Percentiles rank a stretch among this genome's conserved stretches.
These are phyloP conservation scores for Pharus latifolius DNA, from an alignment of 176 grass and related monocot genomes.

Conservation along the genomic window DNA sequence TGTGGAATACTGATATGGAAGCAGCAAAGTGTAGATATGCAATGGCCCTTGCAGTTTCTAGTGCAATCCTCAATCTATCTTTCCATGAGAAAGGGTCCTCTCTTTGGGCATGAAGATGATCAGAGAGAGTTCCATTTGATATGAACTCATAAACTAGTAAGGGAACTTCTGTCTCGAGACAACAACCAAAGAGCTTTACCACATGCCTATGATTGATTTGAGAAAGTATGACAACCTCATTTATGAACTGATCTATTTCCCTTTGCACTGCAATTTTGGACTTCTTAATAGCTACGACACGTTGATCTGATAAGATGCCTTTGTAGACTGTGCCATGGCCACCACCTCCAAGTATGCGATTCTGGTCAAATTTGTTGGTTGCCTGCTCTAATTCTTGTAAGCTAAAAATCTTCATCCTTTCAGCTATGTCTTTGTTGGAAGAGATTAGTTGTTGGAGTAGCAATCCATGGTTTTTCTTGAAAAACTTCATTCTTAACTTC, in stretches of 20 bases:
- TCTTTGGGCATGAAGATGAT: slow-evolving; percentile 13
- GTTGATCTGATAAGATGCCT: slow-evolving; percentile 41
- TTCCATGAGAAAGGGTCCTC: slow-evolving; percentile 22
- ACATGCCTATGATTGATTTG: slow-evolving; percentile 43
- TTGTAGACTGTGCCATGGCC: slow-evolving; percentile 40
- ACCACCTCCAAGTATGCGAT: slow-evolving; percentile 19
- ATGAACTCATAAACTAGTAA: slow-evolving; percentile 42
- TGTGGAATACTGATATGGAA: slow-evolving; percentile 40
- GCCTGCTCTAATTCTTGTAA: slow-evolving; percentile 37
- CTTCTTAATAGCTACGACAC: slow-evolving; percentile 42
- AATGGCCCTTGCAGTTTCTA: slow-evolving; percentile 31
- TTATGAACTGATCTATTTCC: slow-evolving; percentile 49
- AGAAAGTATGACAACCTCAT: slow-evolving; percentile 55
- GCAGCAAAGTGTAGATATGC: slow-evolving; percentile 29
- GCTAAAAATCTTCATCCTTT: slow-evolving; percentile 42
- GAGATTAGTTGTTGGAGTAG: slow-evolving; percentile 36
- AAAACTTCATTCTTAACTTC: slow-evolving; percentile 15
- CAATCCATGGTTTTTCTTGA: slow-evolving; percentile 42
- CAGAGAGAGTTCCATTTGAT: slow-evolving; percentile 31
- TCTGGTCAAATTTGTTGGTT: slow-evolving; percentile 44
- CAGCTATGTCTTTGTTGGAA: slow-evolving; percentile 26
- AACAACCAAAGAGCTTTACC: slow-evolving; percentile 38
- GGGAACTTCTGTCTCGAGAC: slow-evolving; percentile 36
- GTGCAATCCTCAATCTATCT: slow-evolving; percentile 29
- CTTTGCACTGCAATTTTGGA: slow-evolving; percentile 34